Evolutionary conservation across 768 basidiomycete species (phyloP).

Genomic region (Guyanaporus albipodus): DNA sequence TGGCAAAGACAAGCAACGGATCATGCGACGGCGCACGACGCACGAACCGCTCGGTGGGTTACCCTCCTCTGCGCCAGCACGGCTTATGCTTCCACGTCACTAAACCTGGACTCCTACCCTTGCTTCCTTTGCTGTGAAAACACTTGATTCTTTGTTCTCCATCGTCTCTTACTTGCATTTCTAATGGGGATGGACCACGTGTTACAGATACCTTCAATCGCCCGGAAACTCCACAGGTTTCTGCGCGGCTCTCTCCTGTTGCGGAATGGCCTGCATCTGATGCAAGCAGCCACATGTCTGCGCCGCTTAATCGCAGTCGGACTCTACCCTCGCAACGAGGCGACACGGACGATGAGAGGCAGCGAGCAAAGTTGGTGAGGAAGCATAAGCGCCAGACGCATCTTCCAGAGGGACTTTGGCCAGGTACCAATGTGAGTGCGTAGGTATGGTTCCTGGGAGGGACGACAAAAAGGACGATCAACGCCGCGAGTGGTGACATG

Average conservation of each 20-base stretch:
- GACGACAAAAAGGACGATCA: background rate
- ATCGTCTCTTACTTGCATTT: conserved; percentile 4
- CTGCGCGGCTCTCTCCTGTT: conserved; percentile 44
- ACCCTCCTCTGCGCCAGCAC: conserved; percentile 32
- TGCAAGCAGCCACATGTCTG: conserved; percentile 27
- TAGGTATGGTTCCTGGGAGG: conserved; percentile 2
- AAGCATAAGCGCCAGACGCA: conserved; percentile 48
- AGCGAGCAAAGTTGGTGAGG: conserved; percentile 39
- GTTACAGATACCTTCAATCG: conserved; percentile 19
- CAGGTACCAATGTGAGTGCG: conserved; percentile 23
- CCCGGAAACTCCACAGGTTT: conserved; percentile 25
- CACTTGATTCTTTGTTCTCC: background rate
- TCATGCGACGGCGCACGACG: conserved; percentile 56
- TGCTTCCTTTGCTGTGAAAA: conserved; percentile 1
- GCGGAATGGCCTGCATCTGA: conserved; percentile 39
- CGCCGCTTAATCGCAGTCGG: conserved; percentile 49
- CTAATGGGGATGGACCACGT: conserved; percentile 10
- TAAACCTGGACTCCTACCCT: conserved; percentile 19
- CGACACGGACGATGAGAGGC: conserved; percentile 35
- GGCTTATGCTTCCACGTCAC: conserved; percentile 28
- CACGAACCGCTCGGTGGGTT: conserved; percentile 39
- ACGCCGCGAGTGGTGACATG: conserved; percentile 6
- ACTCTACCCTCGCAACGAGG: conserved; percentile 48
- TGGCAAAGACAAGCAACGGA: conserved; percentile 36
- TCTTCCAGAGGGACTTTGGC: conserved; percentile 18